Evolutionary conservation across 805 yeast genomes (phyloP), one percentile per base, ranked within the genome.

Genomic region (Ogataea sp.): DNA sequence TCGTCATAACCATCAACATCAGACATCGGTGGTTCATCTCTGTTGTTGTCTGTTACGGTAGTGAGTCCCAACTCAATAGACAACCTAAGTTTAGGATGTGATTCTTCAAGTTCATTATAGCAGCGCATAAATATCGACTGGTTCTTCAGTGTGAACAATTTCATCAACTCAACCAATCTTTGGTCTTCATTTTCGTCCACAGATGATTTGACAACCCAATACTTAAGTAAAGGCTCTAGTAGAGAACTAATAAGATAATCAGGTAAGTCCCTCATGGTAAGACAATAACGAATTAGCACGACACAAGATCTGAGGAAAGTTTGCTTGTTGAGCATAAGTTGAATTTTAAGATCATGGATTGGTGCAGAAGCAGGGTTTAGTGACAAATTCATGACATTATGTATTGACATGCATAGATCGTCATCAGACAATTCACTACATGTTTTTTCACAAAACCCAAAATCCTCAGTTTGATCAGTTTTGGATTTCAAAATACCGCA

Each of bases 271-370:
- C 17, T 16, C 4, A n/a, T 25, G 10, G 20, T 20, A 9, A 53
- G 36, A 14, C 49, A 34, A 14, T 24, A 32, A 10, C 32, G 40
- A 8, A 44, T 40, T 5, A 53, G 21, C 13, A 39, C 28, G 20
- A 53, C 50, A 32, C 55, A 48, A 1, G 52, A 43, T 10, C 44
- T 36, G 37, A 58, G 34, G 21, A 57, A 51, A 14, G 36, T 32
- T 5, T 36, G 28, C 33, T 55, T 53, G 40, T 55, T 38, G 34
- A 56, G 58, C 29, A 52, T 52, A 36, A 50, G 53, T 31, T 58
- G 64, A 39, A 59, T 50, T 1, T 62, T 55, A 17, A 60, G 17
- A 28, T 50, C 51, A 17, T 55, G 43, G 30, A 57, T 58, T 14
- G 49, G 51, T 6, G 49, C 43, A 18, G 47, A 51, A 1, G 61